phyloP scores from a whole-genome alignment of 306 rosid genomes.

The Begonia fuchsioides region DNA sequence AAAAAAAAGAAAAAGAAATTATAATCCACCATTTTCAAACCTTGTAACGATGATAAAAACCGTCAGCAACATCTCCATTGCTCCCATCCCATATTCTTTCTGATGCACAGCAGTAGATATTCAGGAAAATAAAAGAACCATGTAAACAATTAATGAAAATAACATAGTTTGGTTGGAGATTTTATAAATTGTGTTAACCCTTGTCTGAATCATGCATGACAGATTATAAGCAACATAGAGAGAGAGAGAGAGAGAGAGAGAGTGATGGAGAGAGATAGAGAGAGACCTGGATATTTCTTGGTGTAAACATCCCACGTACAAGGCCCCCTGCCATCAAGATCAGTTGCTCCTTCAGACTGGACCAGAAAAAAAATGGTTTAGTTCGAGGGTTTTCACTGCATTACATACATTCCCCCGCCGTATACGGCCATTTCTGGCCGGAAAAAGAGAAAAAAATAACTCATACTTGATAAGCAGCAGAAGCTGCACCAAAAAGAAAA shows the following conservation, averaged over 20 bases:
- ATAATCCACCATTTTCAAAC: neutral
- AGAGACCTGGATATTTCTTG: conserved; percentile 10
- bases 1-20: neutral
- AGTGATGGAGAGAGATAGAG: too few relatives aligned
- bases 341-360: conserved; percentile 24
- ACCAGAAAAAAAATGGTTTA: neutral
- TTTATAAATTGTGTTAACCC: too few relatives aligned
- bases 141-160: too few relatives aligned
- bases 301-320: conserved; percentile 18
- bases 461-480: conserved; percentile 17
- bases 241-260: too few relatives aligned
- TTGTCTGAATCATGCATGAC: too few relatives aligned
- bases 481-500: conserved; percentile 14
- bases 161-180: too few relatives aligned
- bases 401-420: neutral
- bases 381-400: too few relatives aligned
- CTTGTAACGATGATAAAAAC: conserved; percentile 27
- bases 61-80: conserved; percentile 20
- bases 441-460: too few relatives aligned
- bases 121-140: too few relatives aligned
- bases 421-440: neutral
- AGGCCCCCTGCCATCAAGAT: conserved; percentile 10
- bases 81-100: conserved; percentile 18
- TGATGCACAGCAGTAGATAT: conserved; percentile 1
- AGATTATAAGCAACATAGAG: too few relatives aligned